These are phyloP conservation scores for Brettanomyces nanus DNA, from an alignment of 805 yeast species.

Conservation along the genomic window DNA sequence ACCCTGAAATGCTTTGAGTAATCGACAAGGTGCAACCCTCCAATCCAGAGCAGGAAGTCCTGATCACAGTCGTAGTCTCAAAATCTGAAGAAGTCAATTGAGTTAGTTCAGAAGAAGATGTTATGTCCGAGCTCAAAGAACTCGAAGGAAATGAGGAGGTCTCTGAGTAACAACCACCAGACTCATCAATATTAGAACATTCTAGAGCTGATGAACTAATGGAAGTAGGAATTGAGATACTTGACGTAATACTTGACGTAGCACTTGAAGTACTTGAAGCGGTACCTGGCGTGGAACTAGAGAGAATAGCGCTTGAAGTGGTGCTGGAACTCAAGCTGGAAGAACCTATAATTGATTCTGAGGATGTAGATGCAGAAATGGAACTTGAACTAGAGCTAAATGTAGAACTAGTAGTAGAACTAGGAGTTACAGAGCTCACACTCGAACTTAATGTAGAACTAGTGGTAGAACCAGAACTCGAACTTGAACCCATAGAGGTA, in stretches of 20 bases:
- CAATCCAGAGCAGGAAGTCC: slow-evolving; percentile 2
- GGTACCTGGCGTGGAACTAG: too few species aligned
- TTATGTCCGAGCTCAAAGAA: neutral
- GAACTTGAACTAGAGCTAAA: slow-evolving; percentile 3
- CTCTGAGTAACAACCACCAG: too few species aligned
- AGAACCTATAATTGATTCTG: too few species aligned
- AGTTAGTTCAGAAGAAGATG: slow-evolving; percentile 1
- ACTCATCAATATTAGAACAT: too few species aligned
- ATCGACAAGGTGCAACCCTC: neutral
- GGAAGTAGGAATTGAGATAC: slow-evolving; percentile 1
- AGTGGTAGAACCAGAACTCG: too few species aligned
- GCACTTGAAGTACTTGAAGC: slow-evolving; percentile 4
- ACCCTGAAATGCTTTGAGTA: neutral
- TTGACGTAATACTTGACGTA: slow-evolving; percentile 1
- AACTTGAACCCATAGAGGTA: too few species aligned
- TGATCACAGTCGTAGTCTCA: neutral
- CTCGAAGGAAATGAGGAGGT: neutral
- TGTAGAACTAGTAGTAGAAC: too few species aligned
- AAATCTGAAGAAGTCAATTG: slow-evolving; percentile 3
- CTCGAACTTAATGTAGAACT: too few species aligned
- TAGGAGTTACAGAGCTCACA: too few species aligned
- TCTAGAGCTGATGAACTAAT: slow-evolving; percentile 3
- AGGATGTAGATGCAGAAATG: neutral
- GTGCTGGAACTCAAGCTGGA: neutral
- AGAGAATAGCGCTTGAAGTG: neutral